These are phyloP conservation scores for Elsinoe necatrix DNA, from an alignment of 2,329 filamentous ascomycete genomes.

Conservation along the genomic window DNA sequence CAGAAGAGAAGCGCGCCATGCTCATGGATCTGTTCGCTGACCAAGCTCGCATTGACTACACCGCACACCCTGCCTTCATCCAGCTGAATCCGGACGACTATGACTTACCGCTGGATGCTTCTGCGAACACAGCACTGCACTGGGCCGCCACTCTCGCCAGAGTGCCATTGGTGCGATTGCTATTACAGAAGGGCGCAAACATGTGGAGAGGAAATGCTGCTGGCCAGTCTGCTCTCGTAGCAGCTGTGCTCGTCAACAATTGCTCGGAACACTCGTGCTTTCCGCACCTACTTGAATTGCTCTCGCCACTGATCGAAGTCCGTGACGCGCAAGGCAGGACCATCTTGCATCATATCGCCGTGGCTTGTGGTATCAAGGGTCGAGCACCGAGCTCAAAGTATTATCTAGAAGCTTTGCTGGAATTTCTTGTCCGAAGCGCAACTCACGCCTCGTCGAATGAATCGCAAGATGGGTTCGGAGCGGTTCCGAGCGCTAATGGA, in stretches of 20 bases:
- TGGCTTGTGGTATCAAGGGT: slow-evolving; percentile 91
- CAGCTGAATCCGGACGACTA: slow-evolving; percentile 71
- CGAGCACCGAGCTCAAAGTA: slow-evolving; percentile 87
- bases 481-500: slow-evolving; percentile 33
- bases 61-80: slow-evolving; percentile 67
- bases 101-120: slow-evolving; percentile 84
- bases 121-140: slow-evolving; percentile 82
- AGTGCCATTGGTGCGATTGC: slow-evolving; percentile 67
- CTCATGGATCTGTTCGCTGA: slow-evolving; percentile 65
- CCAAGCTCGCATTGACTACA: slow-evolving; percentile 57
- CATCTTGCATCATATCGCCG: slow-evolving; percentile 89
- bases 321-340: slow-evolving; percentile 83
- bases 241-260: slow-evolving; percentile 87
- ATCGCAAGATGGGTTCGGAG: slow-evolving; percentile 17
- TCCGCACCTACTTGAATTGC: slow-evolving; percentile 77
- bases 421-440: slow-evolving; percentile 80
- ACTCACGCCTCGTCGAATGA: slow-evolving; percentile 33
- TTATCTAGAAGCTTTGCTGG: slow-evolving; percentile 86
- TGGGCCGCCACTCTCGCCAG: slow-evolving; percentile 93
- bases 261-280: slow-evolving; percentile 88
- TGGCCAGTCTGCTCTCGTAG: slow-evolving; percentile 87
- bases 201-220: slow-evolving; percentile 80
- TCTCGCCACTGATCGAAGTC: slow-evolving; percentile 84
- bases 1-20: slow-evolving; percentile 71
- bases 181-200: slow-evolving; percentile 77